These are phyloP conservation scores for Beauveria pseudobassiana DNA, from an alignment of 2,329 filamentous ascomycete species.

Conservation along the genomic window DNA sequence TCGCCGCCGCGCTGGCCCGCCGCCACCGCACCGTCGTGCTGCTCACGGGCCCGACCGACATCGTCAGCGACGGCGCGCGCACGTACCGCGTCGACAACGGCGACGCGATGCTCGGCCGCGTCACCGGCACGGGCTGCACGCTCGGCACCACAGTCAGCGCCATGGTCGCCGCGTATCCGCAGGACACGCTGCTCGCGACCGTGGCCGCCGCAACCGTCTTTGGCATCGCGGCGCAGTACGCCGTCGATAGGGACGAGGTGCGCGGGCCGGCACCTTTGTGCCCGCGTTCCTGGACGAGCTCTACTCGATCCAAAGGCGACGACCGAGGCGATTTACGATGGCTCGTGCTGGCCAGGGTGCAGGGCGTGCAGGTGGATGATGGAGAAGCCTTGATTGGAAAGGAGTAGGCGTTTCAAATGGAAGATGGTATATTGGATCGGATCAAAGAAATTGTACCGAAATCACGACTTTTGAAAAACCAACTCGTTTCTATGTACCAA, in stretches of 20 bases:
- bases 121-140: constrained; percentile 79
- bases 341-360: constrained; percentile 44
- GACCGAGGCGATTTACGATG: constrained; percentile 40
- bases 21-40: constrained; percentile 67
- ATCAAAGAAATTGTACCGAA: neutral
- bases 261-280: constrained; percentile 76
- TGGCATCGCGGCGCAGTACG: constrained; percentile 63
- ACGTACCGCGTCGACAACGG: constrained; percentile 70
- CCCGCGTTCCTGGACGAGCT: constrained; percentile 75
- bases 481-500: neutral
- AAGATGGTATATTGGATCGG: neutral
- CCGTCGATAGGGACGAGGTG: constrained; percentile 58
- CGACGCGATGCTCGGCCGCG: constrained; percentile 58
- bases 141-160: constrained; percentile 76
- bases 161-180: constrained; percentile 55
- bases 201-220: constrained; percentile 70
- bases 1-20: constrained; percentile 60
- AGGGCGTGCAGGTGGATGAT: constrained; percentile 26
- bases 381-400: neutral
- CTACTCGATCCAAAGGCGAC: constrained; percentile 42
- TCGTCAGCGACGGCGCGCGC: constrained; percentile 64
- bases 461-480: neutral
- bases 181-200: constrained; percentile 63
- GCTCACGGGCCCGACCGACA: constrained; percentile 74
- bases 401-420: too few species aligned